Percentiles rank a stretch among this genome's conserved stretches.
Evolutionary conservation across 2,329 filamentous ascomycete genomes (phyloP).

Genomic region (Xylariaceae sp.): DNA sequence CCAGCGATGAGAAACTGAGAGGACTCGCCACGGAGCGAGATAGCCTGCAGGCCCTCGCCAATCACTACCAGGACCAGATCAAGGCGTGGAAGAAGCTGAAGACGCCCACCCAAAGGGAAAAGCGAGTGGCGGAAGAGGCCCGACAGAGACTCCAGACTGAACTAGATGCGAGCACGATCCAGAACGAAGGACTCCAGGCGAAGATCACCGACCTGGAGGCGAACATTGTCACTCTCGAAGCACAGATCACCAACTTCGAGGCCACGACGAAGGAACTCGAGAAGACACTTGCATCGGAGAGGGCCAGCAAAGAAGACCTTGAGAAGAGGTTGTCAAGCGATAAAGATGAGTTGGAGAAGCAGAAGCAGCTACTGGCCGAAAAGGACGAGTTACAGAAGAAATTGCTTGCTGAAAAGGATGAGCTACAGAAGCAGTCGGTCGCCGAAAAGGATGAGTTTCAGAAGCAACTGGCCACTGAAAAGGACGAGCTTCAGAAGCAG

Average conservation of each 20-base stretch:
- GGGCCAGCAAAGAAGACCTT: slow-evolving; percentile 17
- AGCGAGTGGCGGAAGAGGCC: slow-evolving; percentile 28
- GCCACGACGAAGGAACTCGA: slow-evolving; percentile 19
- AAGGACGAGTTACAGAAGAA: slow-evolving; percentile 14
- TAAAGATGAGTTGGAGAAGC: slow-evolving; percentile 15
- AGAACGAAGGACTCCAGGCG: slow-evolving; percentile 28
- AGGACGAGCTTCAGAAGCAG: slow-evolving; percentile 18
- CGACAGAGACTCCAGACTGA: slow-evolving; percentile 29
- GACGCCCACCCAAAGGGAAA: slow-evolving; percentile 14
- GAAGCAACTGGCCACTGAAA: slow-evolving; percentile 13
- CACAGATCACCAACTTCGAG: slow-evolving; percentile 27
- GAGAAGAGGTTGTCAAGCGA: slow-evolving; percentile 13
- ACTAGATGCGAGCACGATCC: slow-evolving; percentile 26
- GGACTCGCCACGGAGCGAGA: slow-evolving; percentile 26
- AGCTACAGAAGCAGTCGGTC: slow-evolving; percentile 9
- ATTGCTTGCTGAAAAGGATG: slow-evolving; percentile 13
- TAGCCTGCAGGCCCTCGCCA: slow-evolving; percentile 18
- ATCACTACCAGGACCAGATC: slow-evolving; percentile 23
- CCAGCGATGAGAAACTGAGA: slow-evolving; percentile 30
- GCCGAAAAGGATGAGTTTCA: slow-evolving; percentile 12
- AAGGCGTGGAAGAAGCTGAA: slow-evolving; percentile 20
- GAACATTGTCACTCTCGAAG: slow-evolving; percentile 28
- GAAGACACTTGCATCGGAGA: slow-evolving; percentile 16
- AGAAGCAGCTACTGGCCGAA: slow-evolving; percentile 14
- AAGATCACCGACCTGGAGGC: slow-evolving; percentile 31